These are phyloP conservation scores for Fraxinus quadrangulata DNA, from an alignment of 257 asterid genomes.

Conservation along the genomic window DNA sequence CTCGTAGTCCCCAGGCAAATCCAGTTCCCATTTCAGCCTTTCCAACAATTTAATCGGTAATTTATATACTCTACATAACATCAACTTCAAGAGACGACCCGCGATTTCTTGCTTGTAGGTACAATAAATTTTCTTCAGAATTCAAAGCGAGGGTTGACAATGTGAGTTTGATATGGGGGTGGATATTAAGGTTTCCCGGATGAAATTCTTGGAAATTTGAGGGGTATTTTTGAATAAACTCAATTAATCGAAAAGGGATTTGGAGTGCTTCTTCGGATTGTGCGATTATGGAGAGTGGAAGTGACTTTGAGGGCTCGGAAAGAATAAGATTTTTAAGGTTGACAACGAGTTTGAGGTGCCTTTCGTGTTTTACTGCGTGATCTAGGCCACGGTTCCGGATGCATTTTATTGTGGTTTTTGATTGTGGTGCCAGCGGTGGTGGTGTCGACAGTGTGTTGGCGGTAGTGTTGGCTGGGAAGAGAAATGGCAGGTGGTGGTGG, in stretches of 20 bases:
- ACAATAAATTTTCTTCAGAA: slow-evolving; percentile 61
- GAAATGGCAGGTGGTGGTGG: no score
- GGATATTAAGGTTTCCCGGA: slow-evolving; percentile 59
- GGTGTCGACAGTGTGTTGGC: no score
- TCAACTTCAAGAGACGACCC: slow-evolving; percentile 71
- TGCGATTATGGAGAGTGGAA: slow-evolving; percentile 64
- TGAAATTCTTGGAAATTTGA: slow-evolving; percentile 65
- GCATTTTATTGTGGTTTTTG: slow-evolving; percentile 31
- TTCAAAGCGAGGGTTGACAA: slow-evolving; percentile 39
- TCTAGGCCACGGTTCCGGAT: slow-evolving; percentile 96
- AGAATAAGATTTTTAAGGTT: slow-evolving; percentile 69
- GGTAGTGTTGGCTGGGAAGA: no score
- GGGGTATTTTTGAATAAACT: slow-evolving; percentile 68
- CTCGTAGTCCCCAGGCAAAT: slow-evolving; percentile 65
- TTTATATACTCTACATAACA: slow-evolving; percentile 64
- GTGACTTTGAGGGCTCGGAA: slow-evolving; percentile 73
- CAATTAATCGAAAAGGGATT: slow-evolving; percentile 78
- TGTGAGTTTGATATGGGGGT: slow-evolving; percentile 74
- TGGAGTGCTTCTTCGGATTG: slow-evolving; percentile 52
- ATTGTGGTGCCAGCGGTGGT: no score
- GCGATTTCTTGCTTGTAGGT: slow-evolving; percentile 69
- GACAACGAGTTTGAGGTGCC: slow-evolving; percentile 64
- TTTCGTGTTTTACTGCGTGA: slow-evolving; percentile 81
- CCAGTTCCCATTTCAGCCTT: slow-evolving; percentile 75
- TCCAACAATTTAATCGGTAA: slow-evolving; percentile 60